Percentiles rank a stretch among this genome's conserved stretches.
These are phyloP conservation scores for Populus hybrid DNA, from an alignment of 441 rosid genomes.

Conservation along the genomic window DNA sequence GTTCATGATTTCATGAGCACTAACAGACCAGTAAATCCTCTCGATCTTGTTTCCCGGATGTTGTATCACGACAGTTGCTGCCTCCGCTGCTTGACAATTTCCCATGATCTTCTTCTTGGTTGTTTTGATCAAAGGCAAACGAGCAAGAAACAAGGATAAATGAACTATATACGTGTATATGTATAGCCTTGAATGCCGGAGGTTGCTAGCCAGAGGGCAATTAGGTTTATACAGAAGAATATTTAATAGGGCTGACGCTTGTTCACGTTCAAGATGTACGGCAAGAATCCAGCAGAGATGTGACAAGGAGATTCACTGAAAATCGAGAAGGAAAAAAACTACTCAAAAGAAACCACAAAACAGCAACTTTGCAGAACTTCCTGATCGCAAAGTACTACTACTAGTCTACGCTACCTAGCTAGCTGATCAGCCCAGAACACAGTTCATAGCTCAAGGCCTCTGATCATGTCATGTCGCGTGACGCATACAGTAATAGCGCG, in stretches of 20 bases:
- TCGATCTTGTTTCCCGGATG: constrained; percentile 74
- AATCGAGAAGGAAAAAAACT: neutral
- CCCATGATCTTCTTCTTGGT: constrained; percentile 46
- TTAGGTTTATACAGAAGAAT: neutral
- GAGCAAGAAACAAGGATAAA: neutral
- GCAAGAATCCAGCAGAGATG: constrained; percentile 19
- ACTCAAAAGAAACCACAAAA: neutral
- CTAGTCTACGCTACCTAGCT: neutral
- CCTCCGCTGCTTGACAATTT: constrained; percentile 91
- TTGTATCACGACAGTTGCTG: constrained; percentile 73
- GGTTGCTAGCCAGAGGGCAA: neutral
- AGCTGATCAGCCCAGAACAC: neutral
- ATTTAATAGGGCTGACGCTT: constrained; percentile 6
- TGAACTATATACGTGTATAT: no score
- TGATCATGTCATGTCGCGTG: no score
- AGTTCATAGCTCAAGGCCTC: neutral
- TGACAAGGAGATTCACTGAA: constrained; percentile 14
- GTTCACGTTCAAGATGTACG: constrained; percentile 12
- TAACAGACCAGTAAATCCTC: constrained; percentile 72
- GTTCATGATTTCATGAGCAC: constrained; percentile 65
- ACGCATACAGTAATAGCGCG: no score
- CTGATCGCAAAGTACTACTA: neutral
- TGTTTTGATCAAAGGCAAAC: no score
- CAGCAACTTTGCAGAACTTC: constrained; percentile 6
- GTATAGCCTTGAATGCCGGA: neutral